Conservation (phyloP, 1,139 yeast genomes). For the Yamadazyma atlantica region DNA sequence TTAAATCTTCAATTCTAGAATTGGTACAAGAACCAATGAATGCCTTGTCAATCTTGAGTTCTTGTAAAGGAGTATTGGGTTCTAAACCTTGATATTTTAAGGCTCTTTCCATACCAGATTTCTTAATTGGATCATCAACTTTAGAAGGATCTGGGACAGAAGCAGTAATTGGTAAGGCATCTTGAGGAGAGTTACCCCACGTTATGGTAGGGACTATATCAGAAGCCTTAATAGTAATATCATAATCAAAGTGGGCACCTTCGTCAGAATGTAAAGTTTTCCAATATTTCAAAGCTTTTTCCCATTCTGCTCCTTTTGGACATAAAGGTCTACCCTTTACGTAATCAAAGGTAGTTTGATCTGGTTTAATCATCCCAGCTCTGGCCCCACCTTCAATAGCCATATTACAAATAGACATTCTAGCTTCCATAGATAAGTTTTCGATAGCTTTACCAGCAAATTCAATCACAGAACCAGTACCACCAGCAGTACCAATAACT, state of each 20-base stretch:
- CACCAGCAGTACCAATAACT: constrained; percentile 98
- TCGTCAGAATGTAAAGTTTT: constrained; percentile 80
- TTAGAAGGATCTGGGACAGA: constrained; percentile 84
- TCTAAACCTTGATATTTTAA: constrained; percentile 86
- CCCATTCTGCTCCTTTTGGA: constrained; percentile 93
- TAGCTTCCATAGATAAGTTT: constrained; percentile 91
- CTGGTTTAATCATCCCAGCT: constrained; percentile 99
- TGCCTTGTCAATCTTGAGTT: constrained; percentile 81
- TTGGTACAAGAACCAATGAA: constrained; percentile 98
- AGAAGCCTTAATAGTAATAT: constrained; percentile 73
- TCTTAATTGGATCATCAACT: constrained; percentile 70
- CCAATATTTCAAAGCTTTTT: constrained; percentile 91
- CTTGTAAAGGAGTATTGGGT: constrained; percentile 77
- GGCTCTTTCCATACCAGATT: constrained; percentile 87
- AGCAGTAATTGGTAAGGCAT: constrained; percentile 92
- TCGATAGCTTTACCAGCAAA: constrained; percentile 95
- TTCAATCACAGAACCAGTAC: constrained; percentile 95
- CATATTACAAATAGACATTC: constrained; percentile 99
- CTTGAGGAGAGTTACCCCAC: constrained; percentile 99
- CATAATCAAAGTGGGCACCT: constrained; percentile 86
- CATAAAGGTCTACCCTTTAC: constrained; percentile 92
- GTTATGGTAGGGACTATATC: constrained; percentile 95
- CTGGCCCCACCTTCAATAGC: constrained; percentile 98
- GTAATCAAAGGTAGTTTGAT: constrained; percentile 77
- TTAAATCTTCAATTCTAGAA: constrained; percentile 93